Base-by-base conservation (phyloP, 805 yeast genomes). In the Schwanniomyces occidentalis region DNA sequence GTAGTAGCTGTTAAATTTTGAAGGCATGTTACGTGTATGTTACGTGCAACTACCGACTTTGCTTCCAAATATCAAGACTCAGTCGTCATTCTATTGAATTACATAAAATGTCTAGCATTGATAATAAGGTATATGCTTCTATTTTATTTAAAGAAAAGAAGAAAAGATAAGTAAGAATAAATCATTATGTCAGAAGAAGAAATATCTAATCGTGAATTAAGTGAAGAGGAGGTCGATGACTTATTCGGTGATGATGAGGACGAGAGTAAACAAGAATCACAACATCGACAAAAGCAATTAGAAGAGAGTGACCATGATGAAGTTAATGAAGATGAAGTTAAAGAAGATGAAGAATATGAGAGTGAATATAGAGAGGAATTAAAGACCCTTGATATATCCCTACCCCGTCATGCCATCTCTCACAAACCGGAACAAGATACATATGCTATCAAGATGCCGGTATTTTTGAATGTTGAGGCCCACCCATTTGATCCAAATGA, bases 401-500 rank as follows among this genome's bases (percentile, higher is more conserved):
- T 63, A 52, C 84, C 71, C 43, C 75, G 74, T 54, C 81, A 76
- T 49, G 71, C 80, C 2, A 56, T 65, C 2, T 53, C 66, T 2
- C 54, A 54, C 34, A 53, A 51, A 34, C 54, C 47, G 42, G 73
- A 51, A 53, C 61, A 38, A 25, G 67, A 51, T 45, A 71, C 47
- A 53, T 69, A 55, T 61, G 63, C 52, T 42, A 76, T 85, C 32
- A 82, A 85, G 42, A 64, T 90, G 41, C 99, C 99, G 2, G 81
- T 87, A 14, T 91, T 86, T 51, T 63, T 93, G 38, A 79, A 77
- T 35, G 79, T 90, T 21, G 95, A 89, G 41, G 85, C 96, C 2
- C 76, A 78, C 42, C 95, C 96, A 24, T 93, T 91, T 59, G 95
- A 89, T 45, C 87, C 93, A 5, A 57, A 54, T 16, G 61, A 78